Percentiles rank a stretch among this genome's conserved stretches.
phyloP scores from a whole-genome alignment of 177 flowering plant species.

The Vitis hybrid region DNA sequence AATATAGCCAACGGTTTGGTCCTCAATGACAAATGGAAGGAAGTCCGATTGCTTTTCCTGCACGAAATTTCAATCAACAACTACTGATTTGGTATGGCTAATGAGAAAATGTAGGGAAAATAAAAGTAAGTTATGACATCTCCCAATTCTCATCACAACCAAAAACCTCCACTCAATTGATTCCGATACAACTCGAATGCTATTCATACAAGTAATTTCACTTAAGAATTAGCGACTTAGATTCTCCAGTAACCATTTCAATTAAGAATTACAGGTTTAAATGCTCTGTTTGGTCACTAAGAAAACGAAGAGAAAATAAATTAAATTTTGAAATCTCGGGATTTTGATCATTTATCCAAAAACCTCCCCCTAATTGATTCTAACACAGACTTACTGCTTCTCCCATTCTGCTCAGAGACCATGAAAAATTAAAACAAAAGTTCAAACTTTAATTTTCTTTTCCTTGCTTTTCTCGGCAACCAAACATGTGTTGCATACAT shows the following conservation, averaged over 20 bases:
- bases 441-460: not conserved
- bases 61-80: conserved; percentile 5
- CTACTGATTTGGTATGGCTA: not conserved
- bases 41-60: conserved; percentile 64
- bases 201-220: too few species aligned
- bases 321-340: too few species aligned
- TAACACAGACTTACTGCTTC: not conserved
- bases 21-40: conserved; percentile 62
- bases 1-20: conserved; percentile 58
- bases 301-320: not conserved
- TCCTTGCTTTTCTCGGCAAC: not conserved
- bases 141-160: too few species aligned
- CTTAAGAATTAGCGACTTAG: too few species aligned
- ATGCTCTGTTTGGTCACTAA: not conserved
- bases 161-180: too few species aligned
- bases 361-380: not conserved
- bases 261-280: too few species aligned
- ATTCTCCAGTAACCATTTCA: too few species aligned
- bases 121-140: not conserved
- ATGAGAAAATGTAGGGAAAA: conserved; percentile 1
- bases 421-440: not conserved
- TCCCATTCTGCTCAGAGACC: not conserved
- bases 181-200: too few species aligned
- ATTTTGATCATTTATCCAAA: too few species aligned
- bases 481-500: not conserved